These are phyloP conservation scores for Alternaria incomplexa DNA, from an alignment of 2,329 filamentous ascomycete genomes.

Conservation along the genomic window DNA sequence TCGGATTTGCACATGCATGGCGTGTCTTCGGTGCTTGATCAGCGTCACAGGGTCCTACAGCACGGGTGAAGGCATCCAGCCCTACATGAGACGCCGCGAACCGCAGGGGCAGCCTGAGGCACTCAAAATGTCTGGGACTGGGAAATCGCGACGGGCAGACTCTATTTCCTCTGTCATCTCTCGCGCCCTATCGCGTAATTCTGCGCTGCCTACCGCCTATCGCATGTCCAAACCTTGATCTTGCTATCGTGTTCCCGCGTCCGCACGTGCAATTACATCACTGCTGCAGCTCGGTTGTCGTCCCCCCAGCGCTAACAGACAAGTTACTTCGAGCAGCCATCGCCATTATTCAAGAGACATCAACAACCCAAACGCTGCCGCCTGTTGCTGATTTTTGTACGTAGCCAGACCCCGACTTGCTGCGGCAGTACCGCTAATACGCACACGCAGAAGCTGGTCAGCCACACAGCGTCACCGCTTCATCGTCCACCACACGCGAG, in stretches of 20 bases:
- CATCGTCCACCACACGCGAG: constrained; percentile 21
- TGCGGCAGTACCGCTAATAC: not conserved
- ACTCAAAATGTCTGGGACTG: not conserved
- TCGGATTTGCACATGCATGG: not conserved
- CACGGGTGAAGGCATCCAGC: not conserved
- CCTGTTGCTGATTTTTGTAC: constrained; percentile 5
- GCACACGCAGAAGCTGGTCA: constrained; percentile 1
- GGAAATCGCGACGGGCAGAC: not conserved
- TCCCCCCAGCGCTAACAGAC: constrained; percentile 19
- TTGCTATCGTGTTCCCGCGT: constrained; percentile 18
- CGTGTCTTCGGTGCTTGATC: not conserved
- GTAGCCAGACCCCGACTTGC: not conserved
- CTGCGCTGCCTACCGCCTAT: not conserved
- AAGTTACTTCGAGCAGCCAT: constrained; percentile 11
- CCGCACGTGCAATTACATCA: constrained; percentile 41
- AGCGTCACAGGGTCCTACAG: not conserved
- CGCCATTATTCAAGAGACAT: constrained; percentile 17
- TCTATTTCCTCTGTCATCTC: not conserved
- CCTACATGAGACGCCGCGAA: not conserved
- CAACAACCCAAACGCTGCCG: constrained; percentile 12
- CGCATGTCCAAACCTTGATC: constrained; percentile 18
- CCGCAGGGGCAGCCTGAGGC: constrained; percentile 11
- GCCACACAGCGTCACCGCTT: constrained; percentile 6
- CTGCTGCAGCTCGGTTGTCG: constrained; percentile 26
- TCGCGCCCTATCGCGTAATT: not conserved